These are phyloP conservation scores for Phaeosphaeria sp. DNA, from an alignment of 2,329 filamentous ascomycete species.

Conservation along the genomic window DNA sequence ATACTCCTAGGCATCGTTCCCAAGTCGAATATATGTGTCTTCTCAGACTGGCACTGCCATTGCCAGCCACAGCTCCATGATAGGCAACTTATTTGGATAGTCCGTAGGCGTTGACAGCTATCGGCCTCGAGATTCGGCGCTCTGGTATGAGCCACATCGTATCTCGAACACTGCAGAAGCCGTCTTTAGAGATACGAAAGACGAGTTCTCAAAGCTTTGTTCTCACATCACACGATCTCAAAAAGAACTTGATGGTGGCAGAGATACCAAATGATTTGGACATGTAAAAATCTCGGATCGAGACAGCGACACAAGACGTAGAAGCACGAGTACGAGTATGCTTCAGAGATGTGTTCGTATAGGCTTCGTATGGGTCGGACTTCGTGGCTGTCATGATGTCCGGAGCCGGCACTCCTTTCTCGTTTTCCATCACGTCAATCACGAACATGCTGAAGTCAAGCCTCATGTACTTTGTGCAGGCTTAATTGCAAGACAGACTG, in stretches of 20 bases:
- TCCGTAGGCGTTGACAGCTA: not conserved
- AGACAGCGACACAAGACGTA: not conserved
- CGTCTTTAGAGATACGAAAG: too few relatives aligned
- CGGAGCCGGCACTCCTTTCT: not conserved
- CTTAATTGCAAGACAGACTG: not conserved
- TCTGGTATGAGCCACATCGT: not conserved
- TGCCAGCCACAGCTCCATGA: not conserved
- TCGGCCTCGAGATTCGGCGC: too few relatives aligned
- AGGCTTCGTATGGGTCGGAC: not conserved
- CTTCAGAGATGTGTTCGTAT: not conserved
- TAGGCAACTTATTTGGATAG: not conserved
- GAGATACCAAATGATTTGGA: not conserved
- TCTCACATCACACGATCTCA: not conserved
- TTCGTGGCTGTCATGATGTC: not conserved
- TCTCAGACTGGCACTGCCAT: not conserved
- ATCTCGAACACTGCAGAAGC: not conserved
- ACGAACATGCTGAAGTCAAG: not conserved
- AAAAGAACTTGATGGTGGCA: not conserved
- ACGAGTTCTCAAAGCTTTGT: too few relatives aligned
- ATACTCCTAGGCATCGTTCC: not conserved
- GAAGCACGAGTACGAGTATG: not conserved
- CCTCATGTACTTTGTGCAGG: not conserved
- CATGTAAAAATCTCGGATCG: not conserved
- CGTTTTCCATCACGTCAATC: not conserved
- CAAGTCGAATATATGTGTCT: not conserved